Base-by-base conservation (phyloP, 148 eudicot genomes). In the Camellia granthamiana region DNA sequence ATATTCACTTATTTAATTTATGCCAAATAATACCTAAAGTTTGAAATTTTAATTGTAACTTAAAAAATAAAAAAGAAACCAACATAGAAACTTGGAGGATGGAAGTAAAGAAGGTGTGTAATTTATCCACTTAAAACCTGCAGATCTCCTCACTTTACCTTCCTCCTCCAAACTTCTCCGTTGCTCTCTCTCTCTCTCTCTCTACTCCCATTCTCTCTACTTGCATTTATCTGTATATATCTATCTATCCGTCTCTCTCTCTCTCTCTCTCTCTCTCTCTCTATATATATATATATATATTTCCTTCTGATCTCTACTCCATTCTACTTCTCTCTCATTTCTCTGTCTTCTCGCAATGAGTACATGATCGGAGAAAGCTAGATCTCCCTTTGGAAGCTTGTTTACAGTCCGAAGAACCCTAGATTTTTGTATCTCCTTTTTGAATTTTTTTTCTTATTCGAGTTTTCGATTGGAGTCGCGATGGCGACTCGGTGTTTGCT, bases 401-500 rank as follows among this genome's bases (percentile, higher is more conserved):
- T 72, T 4, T 15, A 44, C 16, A 47, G 51, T 47, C 38, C 42
- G 7, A 73, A 4, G 2, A 72, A n/a, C 51, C 77, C 71, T 72
- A 72, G 51, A 30, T 63, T 54, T 70, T 46, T 11, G 10, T 16
- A 23, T 7, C 7, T 78, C 16, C 1, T 12, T 46, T 16, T 9
- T 42, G 5, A 49, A 19, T 44, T 2, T 21, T 44, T 69, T 30
- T 21, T 47, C 44, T 23, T 3, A 11, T 60, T 14, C 1, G 7
- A 9, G 23, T 72, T 44, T 62, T 11, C 55, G 64, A 42, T 76
- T 65, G 2, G 42, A 49, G 44, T 12, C 42, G n/a, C 70, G 52
- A 77, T 71, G 84, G 64, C 78, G 66, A 10, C 68, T 66, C 77
- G 49, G 59, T 11, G 69, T 13, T 13, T 80, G 5, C 7, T 82